Conservation (phyloP, 345 rosid species). For the Eucalyptus cloeziana region DNA sequence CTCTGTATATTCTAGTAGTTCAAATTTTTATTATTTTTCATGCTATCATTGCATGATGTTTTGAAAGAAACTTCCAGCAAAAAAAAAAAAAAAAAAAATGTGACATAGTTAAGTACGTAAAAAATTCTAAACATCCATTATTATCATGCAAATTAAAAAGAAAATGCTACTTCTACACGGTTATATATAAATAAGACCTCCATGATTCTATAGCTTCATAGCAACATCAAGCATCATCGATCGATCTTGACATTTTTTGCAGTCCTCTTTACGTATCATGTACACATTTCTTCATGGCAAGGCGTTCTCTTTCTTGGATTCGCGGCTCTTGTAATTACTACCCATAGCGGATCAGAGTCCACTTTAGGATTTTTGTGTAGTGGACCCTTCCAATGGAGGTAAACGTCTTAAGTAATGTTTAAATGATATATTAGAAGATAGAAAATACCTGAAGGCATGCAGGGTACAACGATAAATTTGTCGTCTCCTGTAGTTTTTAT, state of each 20-base stretch:
- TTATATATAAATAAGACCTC: not conserved
- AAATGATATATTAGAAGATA: not conserved
- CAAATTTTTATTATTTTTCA: too few species aligned
- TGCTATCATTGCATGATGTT: too few species aligned
- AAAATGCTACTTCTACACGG: not conserved
- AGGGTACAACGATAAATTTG: rapidly evolving
- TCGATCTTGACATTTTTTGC: not conserved
- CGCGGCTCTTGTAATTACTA: not conserved
- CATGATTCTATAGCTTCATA: not conserved
- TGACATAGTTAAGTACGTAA: too few species aligned
- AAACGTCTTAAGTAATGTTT: not conserved
- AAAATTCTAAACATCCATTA: too few species aligned
- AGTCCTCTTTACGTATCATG: not conserved
- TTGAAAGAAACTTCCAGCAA: too few species aligned
- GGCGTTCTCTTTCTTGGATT: not conserved
- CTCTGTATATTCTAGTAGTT: too few species aligned
- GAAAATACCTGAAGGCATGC: not conserved
- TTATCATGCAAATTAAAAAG: too few species aligned
- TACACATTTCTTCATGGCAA: not conserved
- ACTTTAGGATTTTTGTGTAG: constrained; percentile 5
- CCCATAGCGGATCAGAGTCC: not conserved
- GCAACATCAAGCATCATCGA: not conserved
- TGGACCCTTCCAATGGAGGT: not conserved
- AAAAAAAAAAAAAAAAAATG: too few species aligned
- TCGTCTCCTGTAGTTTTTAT: not conserved